These are phyloP conservation scores for Gossypium raimondii DNA, from an alignment of 345 rosid genomes.

Conservation along the genomic window DNA sequence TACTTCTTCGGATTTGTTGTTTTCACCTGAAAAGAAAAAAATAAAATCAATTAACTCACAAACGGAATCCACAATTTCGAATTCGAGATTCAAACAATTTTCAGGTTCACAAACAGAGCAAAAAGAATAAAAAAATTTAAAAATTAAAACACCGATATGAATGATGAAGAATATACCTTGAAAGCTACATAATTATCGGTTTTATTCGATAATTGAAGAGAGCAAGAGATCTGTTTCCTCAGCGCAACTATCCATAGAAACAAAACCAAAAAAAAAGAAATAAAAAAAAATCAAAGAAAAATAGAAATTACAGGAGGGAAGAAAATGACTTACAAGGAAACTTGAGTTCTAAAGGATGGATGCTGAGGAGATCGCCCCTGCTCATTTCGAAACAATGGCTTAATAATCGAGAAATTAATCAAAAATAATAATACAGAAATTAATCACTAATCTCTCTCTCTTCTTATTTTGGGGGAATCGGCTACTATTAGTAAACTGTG, in stretches of 20 bases:
- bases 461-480: neutral
- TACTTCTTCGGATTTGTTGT: conserved; percentile 80
- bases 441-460: neutral
- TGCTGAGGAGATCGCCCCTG: conserved; percentile 62
- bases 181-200: conserved; percentile 65
- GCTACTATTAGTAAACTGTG: too few relatives aligned
- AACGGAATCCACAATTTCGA: conserved; percentile 7
- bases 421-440: neutral
- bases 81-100: conserved; percentile 1
- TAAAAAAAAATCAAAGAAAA: conserved; percentile 5
- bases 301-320: conserved; percentile 13
- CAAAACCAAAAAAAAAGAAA: neutral
- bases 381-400: conserved; percentile 36
- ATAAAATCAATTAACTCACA: neutral
- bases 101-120: conserved; percentile 13
- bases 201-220: conserved; percentile 63
- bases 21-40: conserved; percentile 49
- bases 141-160: neutral
- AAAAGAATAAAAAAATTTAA: neutral
- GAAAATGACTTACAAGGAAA: conserved; percentile 46
- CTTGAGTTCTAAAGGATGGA: conserved; percentile 76
- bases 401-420: neutral
- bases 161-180: conserved; percentile 41
- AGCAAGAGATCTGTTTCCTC: conserved; percentile 85
- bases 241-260: conserved; percentile 50